Base-by-base conservation (phyloP, 129 eudicot species). In the Arctium lappa region DNA sequence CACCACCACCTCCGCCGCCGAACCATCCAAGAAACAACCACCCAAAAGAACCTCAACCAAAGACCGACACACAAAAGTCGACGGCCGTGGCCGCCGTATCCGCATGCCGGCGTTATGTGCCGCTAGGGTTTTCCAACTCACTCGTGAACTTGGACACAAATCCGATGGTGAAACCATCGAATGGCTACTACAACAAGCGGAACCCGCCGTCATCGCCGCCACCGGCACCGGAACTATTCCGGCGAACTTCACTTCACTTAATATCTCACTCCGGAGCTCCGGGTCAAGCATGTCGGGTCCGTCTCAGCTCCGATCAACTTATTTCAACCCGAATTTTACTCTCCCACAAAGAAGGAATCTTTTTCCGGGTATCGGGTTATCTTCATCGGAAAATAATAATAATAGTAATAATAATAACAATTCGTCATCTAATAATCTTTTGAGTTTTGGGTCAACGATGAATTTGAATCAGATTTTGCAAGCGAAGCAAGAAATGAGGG, bases 81-180 rank as follows among this genome's bases (percentile, higher is more conserved):
- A 95, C 80, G 99, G 99, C 42, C 91, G 99, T 1, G 99, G 99
- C 62, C 88, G 99, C 53, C 93, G 99, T 40, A 95, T 95, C 87
- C 98, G 99, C 71, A 95, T 95, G 99, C 99, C 99, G 1, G 99
- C 99, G 2, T 86, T 95, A 18, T 95, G 99, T 66, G 99, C 99
- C 1, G 99, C 99, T 34, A 89, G 99, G 89, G 99, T 95, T 77
- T 95, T 95, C 86, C 99, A 95, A 63, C 94, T 95, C 15, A 95
- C 98, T 2, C 91, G 97, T 1, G 98, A 95, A 42, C 91, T 95
- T 16, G 98, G 98, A 46, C 98, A 95, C 86, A 95, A 95, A 66
- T 92, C 98, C 48, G 98, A 95, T 80, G 98, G 98, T 0, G 98
- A 95, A 83, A 95, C 98, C 71, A 91, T 95, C 7, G 97, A 95